phyloP scores from a whole-genome alignment of 164 flowering plant genomes.

The Echeveria elegans region DNA sequence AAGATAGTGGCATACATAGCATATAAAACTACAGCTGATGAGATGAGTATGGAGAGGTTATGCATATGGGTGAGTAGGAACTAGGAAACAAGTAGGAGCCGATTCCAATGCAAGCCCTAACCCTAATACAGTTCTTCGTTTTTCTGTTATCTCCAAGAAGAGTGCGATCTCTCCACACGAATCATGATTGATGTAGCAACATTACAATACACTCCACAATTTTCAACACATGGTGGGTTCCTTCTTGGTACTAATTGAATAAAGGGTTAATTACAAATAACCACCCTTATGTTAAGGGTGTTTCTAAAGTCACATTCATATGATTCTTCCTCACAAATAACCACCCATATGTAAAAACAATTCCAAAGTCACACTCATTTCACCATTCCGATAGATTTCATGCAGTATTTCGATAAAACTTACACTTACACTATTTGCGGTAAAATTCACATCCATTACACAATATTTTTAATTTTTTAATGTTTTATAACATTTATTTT shows the following conservation, averaged over 20 bases:
- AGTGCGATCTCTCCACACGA: background rate
- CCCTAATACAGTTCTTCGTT: background rate
- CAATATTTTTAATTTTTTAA: no score
- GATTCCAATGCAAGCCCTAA: background rate
- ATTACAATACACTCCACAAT: background rate
- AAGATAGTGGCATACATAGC: background rate
- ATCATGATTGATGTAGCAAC: background rate
- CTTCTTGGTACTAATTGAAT: background rate
- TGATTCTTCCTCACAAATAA: no score
- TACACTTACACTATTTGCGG: no score
- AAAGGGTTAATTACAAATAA: no score
- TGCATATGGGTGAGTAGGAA: background rate
- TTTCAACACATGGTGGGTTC: slow-evolving; percentile 1
- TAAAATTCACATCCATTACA: no score
- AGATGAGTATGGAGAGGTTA: background rate
- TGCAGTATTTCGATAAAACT: no score
- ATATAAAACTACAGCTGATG: background rate
- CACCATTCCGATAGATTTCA: no score
- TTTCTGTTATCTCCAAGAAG: background rate
- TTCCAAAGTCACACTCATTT: no score
- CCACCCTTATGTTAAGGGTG: no score
- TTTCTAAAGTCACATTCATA: no score
- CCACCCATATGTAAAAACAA: no score
- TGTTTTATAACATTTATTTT: no score
- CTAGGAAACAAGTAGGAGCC: background rate